A percentile compares a stretch with the other conserved stretches of the same genome.
phyloP scores from a whole-genome alignment of 805 yeast genomes.

The Metschnikowia vanudenii region DNA sequence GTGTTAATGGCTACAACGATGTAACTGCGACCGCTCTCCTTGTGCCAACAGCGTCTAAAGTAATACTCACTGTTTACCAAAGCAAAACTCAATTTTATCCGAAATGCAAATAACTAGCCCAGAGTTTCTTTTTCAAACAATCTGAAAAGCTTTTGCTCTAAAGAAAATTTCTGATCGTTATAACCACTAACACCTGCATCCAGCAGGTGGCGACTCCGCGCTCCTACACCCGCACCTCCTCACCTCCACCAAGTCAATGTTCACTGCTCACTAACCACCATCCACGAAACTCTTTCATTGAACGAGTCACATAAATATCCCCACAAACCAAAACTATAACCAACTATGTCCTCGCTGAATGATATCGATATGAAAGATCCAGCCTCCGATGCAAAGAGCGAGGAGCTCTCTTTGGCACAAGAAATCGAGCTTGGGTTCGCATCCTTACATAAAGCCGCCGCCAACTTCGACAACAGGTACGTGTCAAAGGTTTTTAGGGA shows the following conservation, averaged over 20 bases:
- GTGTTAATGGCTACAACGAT: too few species aligned
- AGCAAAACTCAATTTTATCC: too few species aligned
- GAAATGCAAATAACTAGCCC: too few species aligned
- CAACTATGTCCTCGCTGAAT: constrained; percentile 6
- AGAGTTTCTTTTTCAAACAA: too few species aligned
- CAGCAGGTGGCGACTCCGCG: too few species aligned
- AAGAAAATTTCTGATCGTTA: too few species aligned
- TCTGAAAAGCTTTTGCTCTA: too few species aligned
- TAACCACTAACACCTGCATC: too few species aligned
- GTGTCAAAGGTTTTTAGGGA: constrained; percentile 84
- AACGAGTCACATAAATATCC: neutral
- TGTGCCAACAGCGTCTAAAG: too few species aligned
- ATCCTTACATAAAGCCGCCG: constrained; percentile 59
- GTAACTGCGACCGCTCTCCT: too few species aligned
- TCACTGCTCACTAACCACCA: too few species aligned
- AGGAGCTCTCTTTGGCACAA: constrained; percentile 20
- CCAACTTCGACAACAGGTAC: constrained; percentile 80
- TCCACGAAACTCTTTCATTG: neutral
- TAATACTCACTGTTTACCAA: too few species aligned
- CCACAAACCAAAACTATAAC: neutral
- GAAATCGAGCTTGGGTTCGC: constrained; percentile 45
- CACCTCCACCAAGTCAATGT: neutral
- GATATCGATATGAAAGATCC: constrained; percentile 23
- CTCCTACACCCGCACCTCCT: neutral
- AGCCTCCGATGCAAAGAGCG: neutral